Evolutionary conservation across 1,284 basidiomycete genomes (phyloP).

Genomic region (Somion occarium): DNA sequence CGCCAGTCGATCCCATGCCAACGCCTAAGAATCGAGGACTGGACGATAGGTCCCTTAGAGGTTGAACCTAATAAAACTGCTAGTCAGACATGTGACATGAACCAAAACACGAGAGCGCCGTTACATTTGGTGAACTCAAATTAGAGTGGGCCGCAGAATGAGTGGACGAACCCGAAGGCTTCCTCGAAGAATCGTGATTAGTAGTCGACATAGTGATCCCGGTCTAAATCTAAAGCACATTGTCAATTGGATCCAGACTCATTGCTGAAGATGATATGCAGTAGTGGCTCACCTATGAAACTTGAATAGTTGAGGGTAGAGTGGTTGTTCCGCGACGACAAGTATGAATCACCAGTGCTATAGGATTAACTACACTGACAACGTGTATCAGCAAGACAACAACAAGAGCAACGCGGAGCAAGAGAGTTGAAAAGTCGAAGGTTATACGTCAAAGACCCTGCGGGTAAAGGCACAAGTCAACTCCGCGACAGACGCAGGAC

Average conservation of each 20-base stretch:
- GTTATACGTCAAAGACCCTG: background rate
- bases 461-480: background rate
- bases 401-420: constrained; percentile 3
- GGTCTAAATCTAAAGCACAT: background rate
- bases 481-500: constrained; percentile 8
- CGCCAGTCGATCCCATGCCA: constrained; percentile 41
- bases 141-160: constrained; percentile 58
- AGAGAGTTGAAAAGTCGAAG: background rate
- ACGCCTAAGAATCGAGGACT: constrained; percentile 47
- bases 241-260: background rate
- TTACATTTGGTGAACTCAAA: constrained; percentile 52
- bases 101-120: constrained; percentile 16
- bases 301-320: background rate
- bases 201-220: constrained; percentile 41
- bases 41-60: background rate
- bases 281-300: background rate
- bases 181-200: constrained; percentile 45
- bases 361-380: background rate
- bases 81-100: constrained; percentile 1
- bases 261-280: background rate
- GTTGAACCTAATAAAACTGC: constrained; percentile 30
- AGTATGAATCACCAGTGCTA: background rate
- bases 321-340: background rate
- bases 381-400: background rate
- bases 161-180: constrained; percentile 62